Evolutionary conservation across 345 rosid genomes (phyloP).

Genomic region (Populus deltoides): DNA sequence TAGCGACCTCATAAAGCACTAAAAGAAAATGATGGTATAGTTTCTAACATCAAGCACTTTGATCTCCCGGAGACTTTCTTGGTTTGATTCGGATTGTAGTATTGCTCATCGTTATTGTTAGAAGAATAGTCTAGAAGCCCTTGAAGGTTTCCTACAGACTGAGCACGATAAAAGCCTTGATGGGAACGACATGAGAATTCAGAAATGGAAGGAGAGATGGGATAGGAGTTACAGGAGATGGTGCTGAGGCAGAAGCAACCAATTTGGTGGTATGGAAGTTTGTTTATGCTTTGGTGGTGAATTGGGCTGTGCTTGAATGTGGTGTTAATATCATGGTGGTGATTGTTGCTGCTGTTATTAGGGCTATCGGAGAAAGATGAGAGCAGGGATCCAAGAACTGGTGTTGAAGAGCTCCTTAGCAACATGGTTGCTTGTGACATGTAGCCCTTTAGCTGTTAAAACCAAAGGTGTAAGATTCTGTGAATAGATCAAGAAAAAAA

Average conservation of each 20-base stretch:
- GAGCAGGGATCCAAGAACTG: constrained; percentile 59
- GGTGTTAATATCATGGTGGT: constrained; percentile 26
- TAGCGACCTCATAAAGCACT: background rate
- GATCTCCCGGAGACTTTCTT: constrained; percentile 25
- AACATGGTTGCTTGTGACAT: constrained; percentile 24
- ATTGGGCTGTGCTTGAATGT: constrained; percentile 1
- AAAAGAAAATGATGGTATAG: constrained; percentile 54
- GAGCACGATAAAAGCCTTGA: too few species aligned
- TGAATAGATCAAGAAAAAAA: too few species aligned
- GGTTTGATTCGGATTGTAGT: background rate
- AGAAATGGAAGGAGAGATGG: too few species aligned
- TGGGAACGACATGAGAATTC: too few species aligned
- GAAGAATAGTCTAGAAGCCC: too few species aligned
- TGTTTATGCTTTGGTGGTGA: constrained; percentile 19
- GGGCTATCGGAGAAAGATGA: constrained; percentile 42
- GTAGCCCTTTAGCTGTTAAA: background rate
- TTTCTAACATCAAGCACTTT: constrained; percentile 33
- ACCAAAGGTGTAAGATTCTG: too few species aligned
- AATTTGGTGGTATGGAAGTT: too few species aligned
- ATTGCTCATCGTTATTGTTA: constrained; percentile 7
- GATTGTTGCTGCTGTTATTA: constrained; percentile 10
- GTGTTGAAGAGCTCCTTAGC: constrained; percentile 66
- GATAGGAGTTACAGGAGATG: too few species aligned
- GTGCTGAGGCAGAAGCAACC: too few species aligned
- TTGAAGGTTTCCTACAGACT: too few species aligned